Conservation (phyloP, 345 rosid genomes). For the Heritiera littoralis region DNA sequence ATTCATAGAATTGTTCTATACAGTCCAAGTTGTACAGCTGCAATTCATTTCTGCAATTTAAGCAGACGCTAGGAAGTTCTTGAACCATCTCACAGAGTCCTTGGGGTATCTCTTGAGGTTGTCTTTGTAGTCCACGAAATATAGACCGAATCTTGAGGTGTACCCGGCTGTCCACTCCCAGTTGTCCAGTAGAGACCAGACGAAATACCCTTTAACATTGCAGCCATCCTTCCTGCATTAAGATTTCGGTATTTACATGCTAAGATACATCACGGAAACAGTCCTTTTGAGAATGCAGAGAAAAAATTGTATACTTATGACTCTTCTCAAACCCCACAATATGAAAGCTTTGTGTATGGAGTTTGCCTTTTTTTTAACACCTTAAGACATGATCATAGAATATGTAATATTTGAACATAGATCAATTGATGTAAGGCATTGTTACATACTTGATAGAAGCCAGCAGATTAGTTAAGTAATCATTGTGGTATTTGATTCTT, state of each 20-base stretch:
- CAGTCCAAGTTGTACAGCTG: neutral
- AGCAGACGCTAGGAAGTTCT: constrained; percentile 65
- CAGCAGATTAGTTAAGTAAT: constrained; percentile 75
- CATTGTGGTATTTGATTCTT: constrained; percentile 79
- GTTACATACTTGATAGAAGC: constrained; percentile 66
- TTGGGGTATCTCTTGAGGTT: constrained; percentile 90
- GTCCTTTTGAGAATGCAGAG: too few relatives aligned
- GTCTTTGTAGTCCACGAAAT: constrained; percentile 82
- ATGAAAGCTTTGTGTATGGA: too few relatives aligned
- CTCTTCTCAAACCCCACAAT: too few relatives aligned
- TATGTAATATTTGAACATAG: neutral
- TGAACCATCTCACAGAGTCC: constrained; percentile 85
- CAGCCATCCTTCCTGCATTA: constrained; percentile 83
- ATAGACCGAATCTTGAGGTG: constrained; percentile 87
- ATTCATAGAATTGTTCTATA: neutral
- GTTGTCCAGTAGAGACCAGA: constrained; percentile 86
- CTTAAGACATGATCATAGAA: too few relatives aligned
- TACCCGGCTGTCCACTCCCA: constrained; percentile 98
- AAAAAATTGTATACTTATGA: too few relatives aligned
- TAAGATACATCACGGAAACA: too few relatives aligned
- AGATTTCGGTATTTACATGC: neutral
- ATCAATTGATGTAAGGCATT: neutral
- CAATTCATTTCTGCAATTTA: neutral
- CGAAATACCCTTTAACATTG: constrained; percentile 93
- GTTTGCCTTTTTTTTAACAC: too few relatives aligned